phyloP scores from a whole-genome alignment of 2,329 filamentous ascomycete genomes.

The Ilyonectria sp. region DNA sequence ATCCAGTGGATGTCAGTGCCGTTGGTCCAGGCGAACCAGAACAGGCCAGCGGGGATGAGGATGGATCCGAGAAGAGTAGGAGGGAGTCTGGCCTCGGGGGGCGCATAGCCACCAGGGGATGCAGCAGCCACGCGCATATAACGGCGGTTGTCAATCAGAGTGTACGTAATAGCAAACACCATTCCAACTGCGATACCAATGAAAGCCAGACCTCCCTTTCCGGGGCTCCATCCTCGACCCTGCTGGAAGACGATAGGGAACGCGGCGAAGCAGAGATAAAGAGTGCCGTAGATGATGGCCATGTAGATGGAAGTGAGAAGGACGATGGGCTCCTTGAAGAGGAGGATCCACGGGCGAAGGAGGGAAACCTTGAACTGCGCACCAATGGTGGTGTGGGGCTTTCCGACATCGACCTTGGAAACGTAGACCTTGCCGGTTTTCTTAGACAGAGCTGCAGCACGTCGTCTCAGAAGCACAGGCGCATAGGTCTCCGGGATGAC shows the following conservation, averaged over 20 bases:
- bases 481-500: slow-evolving; percentile 74
- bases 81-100: slow-evolving; percentile 75
- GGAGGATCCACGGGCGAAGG: slow-evolving; percentile 74
- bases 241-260: slow-evolving; percentile 75
- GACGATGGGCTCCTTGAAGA: slow-evolving; percentile 78
- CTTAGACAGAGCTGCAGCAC: slow-evolving; percentile 66
- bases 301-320: slow-evolving; percentile 75
- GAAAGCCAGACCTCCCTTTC: slow-evolving; percentile 74
- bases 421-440: slow-evolving; percentile 70
- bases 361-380: slow-evolving; percentile 70
- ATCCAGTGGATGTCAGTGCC: slow-evolving; percentile 70
- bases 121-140: slow-evolving; percentile 62
- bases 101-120: slow-evolving; percentile 68
- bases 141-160: slow-evolving; percentile 67
- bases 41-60: slow-evolving; percentile 71
- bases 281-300: slow-evolving; percentile 70
- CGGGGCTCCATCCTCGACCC: slow-evolving; percentile 69
- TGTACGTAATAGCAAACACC: slow-evolving; percentile 68
- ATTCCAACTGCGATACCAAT: slow-evolving; percentile 76
- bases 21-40: slow-evolving; percentile 79
- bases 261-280: slow-evolving; percentile 70
- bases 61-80: slow-evolving; percentile 73
- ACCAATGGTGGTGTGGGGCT: slow-evolving; percentile 59
- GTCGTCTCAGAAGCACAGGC: slow-evolving; percentile 68
- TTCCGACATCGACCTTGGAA: slow-evolving; percentile 62